Conservation (phyloP, 108 stramenopile genomes). For the Conticribra weissflogii region DNA sequence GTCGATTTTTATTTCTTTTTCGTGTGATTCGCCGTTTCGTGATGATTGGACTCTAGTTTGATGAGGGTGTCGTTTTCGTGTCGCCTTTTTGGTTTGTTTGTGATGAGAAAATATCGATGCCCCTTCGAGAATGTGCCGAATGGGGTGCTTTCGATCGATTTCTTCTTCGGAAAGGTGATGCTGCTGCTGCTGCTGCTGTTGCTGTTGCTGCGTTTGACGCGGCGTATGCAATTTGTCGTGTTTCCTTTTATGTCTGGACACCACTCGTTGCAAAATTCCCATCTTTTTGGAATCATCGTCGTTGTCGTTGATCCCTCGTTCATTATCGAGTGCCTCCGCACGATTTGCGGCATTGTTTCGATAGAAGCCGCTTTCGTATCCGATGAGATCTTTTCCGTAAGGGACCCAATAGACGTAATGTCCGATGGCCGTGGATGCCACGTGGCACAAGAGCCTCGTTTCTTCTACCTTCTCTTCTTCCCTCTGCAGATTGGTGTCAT, state of each 20-base stretch:
- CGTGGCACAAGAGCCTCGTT: too few relatives aligned
- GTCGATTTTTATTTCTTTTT: conserved; percentile 22
- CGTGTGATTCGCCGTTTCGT: background rate
- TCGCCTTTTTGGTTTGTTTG: conserved; percentile 10
- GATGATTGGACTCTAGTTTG: background rate
- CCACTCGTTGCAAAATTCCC: conserved; percentile 12
- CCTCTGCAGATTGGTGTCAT: too few relatives aligned
- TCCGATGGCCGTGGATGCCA: too few relatives aligned
- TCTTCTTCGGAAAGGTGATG: background rate
- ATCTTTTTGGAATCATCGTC: conserved; percentile 1
- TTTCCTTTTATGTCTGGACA: conserved; percentile 14
- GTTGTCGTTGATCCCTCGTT: too few relatives aligned
- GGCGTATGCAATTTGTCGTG: too few relatives aligned
- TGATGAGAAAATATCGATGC: conserved; percentile 37
- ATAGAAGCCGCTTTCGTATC: too few relatives aligned
- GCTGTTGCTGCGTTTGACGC: conserved; percentile 4
- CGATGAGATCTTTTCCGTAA: too few relatives aligned
- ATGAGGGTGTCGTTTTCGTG: background rate
- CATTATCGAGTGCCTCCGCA: too few relatives aligned
- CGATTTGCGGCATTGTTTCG: too few relatives aligned
- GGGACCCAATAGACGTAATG: too few relatives aligned
- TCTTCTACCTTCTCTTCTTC: too few relatives aligned
- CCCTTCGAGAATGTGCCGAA: conserved; percentile 37
- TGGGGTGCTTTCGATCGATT: conserved; percentile 24
- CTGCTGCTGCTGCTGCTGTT: conserved; percentile 4